phyloP scores from a whole-genome alignment of 2,329 filamentous ascomycete genomes.

The Ophioceras dolichostomum region DNA sequence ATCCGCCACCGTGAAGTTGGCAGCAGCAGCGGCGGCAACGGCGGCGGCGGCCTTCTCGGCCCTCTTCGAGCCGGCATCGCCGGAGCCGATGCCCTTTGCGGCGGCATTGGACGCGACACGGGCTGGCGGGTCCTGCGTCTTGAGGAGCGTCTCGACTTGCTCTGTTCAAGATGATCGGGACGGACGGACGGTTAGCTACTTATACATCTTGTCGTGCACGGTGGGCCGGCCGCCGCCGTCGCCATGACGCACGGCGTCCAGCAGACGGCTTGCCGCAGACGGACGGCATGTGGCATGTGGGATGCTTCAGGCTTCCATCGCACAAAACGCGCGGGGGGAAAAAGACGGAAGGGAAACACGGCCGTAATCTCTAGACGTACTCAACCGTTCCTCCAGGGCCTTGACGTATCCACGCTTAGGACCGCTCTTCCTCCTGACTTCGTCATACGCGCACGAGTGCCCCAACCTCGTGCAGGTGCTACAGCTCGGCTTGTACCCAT shows the following conservation, averaged over 20 bases:
- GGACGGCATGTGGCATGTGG: no score
- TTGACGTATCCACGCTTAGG: slow-evolving; percentile 93
- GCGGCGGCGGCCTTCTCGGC: slow-evolving; percentile 18
- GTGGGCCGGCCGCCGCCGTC: neutral
- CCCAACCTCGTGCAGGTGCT: slow-evolving; percentile 79
- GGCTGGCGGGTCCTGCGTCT: slow-evolving; percentile 53
- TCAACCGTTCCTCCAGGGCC: slow-evolving; percentile 80
- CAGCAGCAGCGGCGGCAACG: slow-evolving; percentile 14
- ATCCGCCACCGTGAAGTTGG: slow-evolving; percentile 29
- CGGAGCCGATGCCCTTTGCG: neutral
- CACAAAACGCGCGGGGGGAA: slow-evolving; percentile 3
- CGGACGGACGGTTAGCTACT: slow-evolving; percentile 4
- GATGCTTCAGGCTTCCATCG: no score
- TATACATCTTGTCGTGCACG: no score
- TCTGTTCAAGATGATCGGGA: slow-evolving; percentile 34
- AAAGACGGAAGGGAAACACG: slow-evolving; percentile 19
- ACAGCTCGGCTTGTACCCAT: slow-evolving; percentile 73
- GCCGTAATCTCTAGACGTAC: no score
- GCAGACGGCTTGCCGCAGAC: no score
- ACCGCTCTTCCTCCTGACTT: slow-evolving; percentile 86
- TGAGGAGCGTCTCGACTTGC: slow-evolving; percentile 85
- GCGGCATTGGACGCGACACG: slow-evolving; percentile 8
- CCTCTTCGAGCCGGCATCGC: slow-evolving; percentile 21
- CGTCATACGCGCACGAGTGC: slow-evolving; percentile 82
- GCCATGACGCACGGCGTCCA: neutral